Base-by-base conservation (phyloP, 2,329 filamentous ascomycete genomes). In the Exophiala alcalophila region DNA sequence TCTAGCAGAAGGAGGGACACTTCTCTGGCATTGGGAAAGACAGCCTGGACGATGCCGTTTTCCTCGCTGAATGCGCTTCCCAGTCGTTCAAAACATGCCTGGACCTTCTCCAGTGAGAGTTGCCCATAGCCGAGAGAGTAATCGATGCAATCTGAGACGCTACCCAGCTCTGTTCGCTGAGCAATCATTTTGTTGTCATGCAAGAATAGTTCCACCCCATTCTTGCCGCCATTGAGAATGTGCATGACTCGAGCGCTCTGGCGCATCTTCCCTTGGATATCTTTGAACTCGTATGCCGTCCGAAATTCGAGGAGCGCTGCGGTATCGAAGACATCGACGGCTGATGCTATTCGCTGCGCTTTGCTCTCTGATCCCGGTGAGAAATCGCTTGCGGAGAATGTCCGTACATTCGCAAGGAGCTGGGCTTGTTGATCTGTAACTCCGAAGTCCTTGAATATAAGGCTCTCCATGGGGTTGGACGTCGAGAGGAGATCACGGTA, bases 241-340 rank as follows among this genome's bases (percentile, higher is more conserved):
- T 86, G 81, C 43, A 98, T 69, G 11, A 98, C 89, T 56, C 88
- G 81, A 2, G 90, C 90, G 64, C 95, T 97, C 59, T 85, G 80
- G 55, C 77, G 81, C 91, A 97, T 96, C 40, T 82, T 76, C 2
- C 87, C 89, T 53, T 94, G 85, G 40, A 94, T 81, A 62, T 98
- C 91, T 68, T 84, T 86, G 29, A 81, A 82, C 61, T 92, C 87
- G 54, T 94, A 94, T 3, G 88, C 92, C 59, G 92, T 85, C 64
- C 94, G 86, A 55, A 98, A 98, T 62, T 98, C 92, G 34, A 85
- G 78, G 37, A 96, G 68, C 3, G 94, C 90, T 3, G 90, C 89
- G 43, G 83, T 89, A 66, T 97, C 91, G 58, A 98, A 98, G 46
- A 92, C 82, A 25, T 76, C 76, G 53, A 83, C 78, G 76, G 94